Evolutionary conservation across 192 early-diverging fungal genomes (phyloP).

Genomic region (Coemansia pectinata): DNA sequence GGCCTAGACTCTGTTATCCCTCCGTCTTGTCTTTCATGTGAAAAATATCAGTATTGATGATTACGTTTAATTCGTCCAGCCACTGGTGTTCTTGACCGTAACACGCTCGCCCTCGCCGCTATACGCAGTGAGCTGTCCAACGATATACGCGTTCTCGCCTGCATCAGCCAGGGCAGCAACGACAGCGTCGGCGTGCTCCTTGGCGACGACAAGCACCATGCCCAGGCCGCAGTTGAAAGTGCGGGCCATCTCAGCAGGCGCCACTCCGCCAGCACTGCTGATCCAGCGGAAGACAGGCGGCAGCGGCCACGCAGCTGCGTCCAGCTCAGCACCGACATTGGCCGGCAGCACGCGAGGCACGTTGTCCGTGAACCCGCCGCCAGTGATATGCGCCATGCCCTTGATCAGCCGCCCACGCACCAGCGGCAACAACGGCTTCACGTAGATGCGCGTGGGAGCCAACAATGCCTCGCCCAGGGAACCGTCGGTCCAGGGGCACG

Average conservation of each 20-base stretch:
- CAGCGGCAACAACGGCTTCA: slow-evolving; percentile 85
- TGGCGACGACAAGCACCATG: slow-evolving; percentile 88
- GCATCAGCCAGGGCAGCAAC: slow-evolving; percentile 58
- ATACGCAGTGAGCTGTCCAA: slow-evolving; percentile 61
- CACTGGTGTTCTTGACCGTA: slow-evolving; percentile 27
- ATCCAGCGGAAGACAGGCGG: slow-evolving; percentile 97
- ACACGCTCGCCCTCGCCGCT: slow-evolving; percentile 19
- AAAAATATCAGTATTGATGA: not conserved
- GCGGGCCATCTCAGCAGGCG: slow-evolving; percentile 84
- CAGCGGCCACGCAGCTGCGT: slow-evolving; percentile 78
- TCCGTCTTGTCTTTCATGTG: not conserved
- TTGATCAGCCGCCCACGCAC: slow-evolving; percentile 76
- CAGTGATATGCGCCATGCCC: slow-evolving; percentile 98
- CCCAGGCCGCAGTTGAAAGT: slow-evolving; percentile 99
- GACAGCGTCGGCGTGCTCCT: slow-evolving; percentile 63
- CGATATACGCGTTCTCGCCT: slow-evolving; percentile 69
- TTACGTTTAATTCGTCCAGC: slow-evolving; percentile 18
- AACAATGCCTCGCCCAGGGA: slow-evolving; percentile 81
- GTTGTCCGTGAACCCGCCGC: slow-evolving; percentile 98
- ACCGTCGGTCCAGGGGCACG: slow-evolving; percentile 71
- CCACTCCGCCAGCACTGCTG: slow-evolving; percentile 68
- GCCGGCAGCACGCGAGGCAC: slow-evolving; percentile 94
- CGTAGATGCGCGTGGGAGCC: slow-evolving; percentile 94
- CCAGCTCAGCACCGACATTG: slow-evolving; percentile 76
- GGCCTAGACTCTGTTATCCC: not conserved